phyloP scores from a whole-genome alignment of 2,329 filamentous ascomycete species.

The Neophaeococcomyces aloes region DNA sequence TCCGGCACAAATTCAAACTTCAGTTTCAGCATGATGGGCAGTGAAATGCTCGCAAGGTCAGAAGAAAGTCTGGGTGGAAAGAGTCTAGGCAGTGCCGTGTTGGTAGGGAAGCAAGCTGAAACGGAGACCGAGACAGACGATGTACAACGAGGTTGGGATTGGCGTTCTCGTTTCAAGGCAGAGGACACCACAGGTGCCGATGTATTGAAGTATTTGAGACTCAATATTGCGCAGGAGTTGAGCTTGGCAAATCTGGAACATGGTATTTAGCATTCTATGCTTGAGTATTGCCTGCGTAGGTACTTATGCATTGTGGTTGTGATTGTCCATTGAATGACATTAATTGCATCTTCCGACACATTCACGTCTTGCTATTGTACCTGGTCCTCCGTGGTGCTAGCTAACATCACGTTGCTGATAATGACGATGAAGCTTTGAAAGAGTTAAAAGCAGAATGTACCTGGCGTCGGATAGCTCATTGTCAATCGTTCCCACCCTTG shows the following conservation, averaged over 20 bases:
- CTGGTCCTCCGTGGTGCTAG: too few species aligned
- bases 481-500: too few species aligned
- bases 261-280: not conserved
- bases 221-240: constrained; percentile 65
- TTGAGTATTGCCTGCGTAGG: too few species aligned
- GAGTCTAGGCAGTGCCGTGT: constrained; percentile 46
- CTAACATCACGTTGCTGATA: too few species aligned
- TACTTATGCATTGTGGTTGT: too few species aligned
- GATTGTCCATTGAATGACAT: too few species aligned
- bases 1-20: constrained; percentile 44
- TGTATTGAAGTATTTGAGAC: constrained; percentile 60
- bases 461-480: too few species aligned
- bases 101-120: constrained; percentile 28
- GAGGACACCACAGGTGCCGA: constrained; percentile 52
- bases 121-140: constrained; percentile 24
- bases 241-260: constrained; percentile 17
- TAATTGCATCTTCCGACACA: too few species aligned
- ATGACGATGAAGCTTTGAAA: too few species aligned
- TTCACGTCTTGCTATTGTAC: too few species aligned
- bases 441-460: too few species aligned
- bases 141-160: constrained; percentile 60
- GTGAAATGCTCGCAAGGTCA: constrained; percentile 54
- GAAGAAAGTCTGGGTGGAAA: constrained; percentile 41
- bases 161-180: constrained; percentile 49
- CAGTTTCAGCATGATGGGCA: constrained; percentile 62